Base-by-base conservation (phyloP, 2,329 filamentous ascomycete genomes). In the Penicillium brevicompactum region DNA sequence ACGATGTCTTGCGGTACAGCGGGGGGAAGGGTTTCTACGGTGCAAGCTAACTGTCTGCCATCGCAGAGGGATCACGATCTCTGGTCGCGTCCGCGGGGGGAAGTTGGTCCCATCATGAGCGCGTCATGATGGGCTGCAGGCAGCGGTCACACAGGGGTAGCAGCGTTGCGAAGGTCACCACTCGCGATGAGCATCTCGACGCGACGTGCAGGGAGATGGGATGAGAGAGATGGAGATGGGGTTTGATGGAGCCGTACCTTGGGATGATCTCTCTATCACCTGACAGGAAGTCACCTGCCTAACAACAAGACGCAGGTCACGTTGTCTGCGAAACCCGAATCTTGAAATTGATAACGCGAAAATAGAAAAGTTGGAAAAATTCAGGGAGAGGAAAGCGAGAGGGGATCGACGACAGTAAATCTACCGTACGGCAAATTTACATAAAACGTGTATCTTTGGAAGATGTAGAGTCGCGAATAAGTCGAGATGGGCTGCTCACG, bases 241-340 rank as follows among this genome's bases (percentile, higher is more conserved):
- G 55, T 58, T 53, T 51, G 64, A 64, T 56, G 56, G 60, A 58
- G 57, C 65, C 53, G 66, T 71, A 68, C 69, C 69, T 70, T 72
- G 69, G 67, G 70, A 73, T 72, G 66, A 66, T 64, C 64, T 49
- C 64, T 70, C 56, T 75, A 75, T 75, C 73, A 75, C 72, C 72
- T 75, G 73, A 75, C 73, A 71, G 63, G 62, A 75, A 73, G 73
- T 75, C 73, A 75, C 73, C 71, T 74, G 72, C 70, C 68, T 67
- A 69, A 71, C 68, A 74, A 72, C 67, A 74, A 68, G 64, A 63
- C 48, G 53, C 57, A 65, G 59, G 65, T 64, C 64, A 65, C 61
- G 61, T 65, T 64, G 63, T 64, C 58, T 62, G 61, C 59, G 62
- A 64, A 64, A 60, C 60, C 48, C 58, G 60, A 67, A 62, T 61